Conservation (phyloP, 2,329 filamentous ascomycete genomes). For the Fusarium sp. region DNA sequence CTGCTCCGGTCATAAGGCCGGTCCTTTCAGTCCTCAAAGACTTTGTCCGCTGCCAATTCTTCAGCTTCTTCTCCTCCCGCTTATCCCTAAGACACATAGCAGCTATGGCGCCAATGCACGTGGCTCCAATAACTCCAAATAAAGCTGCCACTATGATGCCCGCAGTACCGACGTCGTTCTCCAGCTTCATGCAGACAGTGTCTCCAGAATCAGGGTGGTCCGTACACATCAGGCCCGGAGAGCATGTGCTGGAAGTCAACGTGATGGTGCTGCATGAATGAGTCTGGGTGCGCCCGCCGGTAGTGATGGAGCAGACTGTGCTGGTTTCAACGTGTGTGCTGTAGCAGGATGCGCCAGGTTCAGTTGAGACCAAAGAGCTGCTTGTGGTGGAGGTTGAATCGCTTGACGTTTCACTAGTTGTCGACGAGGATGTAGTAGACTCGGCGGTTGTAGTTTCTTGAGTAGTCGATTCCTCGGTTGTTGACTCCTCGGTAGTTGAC, state of each 20-base stretch:
- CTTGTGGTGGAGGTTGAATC: not conserved
- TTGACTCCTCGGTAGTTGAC: not conserved
- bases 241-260: conserved; percentile 27
- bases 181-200: conserved; percentile 20
- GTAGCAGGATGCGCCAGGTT: conserved; percentile 22
- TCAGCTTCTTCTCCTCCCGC: conserved; percentile 9
- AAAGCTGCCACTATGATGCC: conserved; percentile 20
- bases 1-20: too few relatives aligned
- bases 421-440: not conserved
- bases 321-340: conserved; percentile 27
- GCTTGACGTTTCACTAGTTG: conserved; percentile 11
- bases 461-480: not conserved
- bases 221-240: conserved; percentile 18
- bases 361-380: not conserved
- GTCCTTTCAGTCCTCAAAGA: not conserved
- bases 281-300: conserved; percentile 22
- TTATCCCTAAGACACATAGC: conserved; percentile 20
- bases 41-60: conserved; percentile 12
- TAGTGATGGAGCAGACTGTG: conserved; percentile 24
- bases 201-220: conserved; percentile 21
- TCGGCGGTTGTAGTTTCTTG: conserved; percentile 12
- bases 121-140: conserved; percentile 11
- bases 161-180: conserved; percentile 14
- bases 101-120: conserved; percentile 13
- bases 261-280: conserved; percentile 15